Percentiles rank a stretch among this genome's conserved stretches.
Evolutionary conservation across 179 eudicot species (phyloP).

Genomic region (Beta corolliflora): DNA sequence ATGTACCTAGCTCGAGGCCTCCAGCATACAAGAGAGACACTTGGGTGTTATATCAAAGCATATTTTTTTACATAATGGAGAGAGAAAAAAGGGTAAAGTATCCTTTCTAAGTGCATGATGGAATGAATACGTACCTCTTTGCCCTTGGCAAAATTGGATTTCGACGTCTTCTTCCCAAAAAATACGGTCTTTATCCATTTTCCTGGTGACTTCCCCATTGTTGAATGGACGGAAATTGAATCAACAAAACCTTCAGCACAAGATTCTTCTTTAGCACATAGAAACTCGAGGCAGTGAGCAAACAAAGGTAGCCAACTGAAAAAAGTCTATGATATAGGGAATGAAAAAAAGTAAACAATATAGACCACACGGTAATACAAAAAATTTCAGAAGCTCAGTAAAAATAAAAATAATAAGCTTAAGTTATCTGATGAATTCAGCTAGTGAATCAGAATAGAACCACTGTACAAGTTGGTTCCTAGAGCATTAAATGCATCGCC

Average conservation of each 20-base stretch:
- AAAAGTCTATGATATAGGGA: neutral
- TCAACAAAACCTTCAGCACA: constrained; percentile 18
- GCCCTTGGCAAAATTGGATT: constrained; percentile 55
- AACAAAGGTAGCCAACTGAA: neutral
- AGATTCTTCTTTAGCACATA: constrained; percentile 20
- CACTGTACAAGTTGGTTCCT: neutral
- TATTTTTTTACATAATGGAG: no score
- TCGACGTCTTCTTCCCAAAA: constrained; percentile 84
- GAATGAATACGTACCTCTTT: constrained; percentile 40
- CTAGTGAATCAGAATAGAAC: neutral
- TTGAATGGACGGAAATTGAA: constrained; percentile 16
- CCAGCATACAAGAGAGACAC: neutral
- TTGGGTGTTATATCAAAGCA: no score
- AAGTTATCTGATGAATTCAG: constrained; percentile 1
- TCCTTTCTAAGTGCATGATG: no score
- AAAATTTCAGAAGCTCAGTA: neutral
- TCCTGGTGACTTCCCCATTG: constrained; percentile 94
- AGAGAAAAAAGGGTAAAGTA: no score
- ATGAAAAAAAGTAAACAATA: neutral
- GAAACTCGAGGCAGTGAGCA: neutral
- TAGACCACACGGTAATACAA: neutral
- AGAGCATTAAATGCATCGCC: neutral
- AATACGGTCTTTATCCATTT: constrained; percentile 91
- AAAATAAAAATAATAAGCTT: neutral
- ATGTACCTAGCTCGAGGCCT: neutral